A percentile compares a stretch with the other conserved stretches of the same genome.
phyloP scores from a whole-genome alignment of 2,329 filamentous ascomycete species.

The Ophiosphaerella herpotricha region DNA sequence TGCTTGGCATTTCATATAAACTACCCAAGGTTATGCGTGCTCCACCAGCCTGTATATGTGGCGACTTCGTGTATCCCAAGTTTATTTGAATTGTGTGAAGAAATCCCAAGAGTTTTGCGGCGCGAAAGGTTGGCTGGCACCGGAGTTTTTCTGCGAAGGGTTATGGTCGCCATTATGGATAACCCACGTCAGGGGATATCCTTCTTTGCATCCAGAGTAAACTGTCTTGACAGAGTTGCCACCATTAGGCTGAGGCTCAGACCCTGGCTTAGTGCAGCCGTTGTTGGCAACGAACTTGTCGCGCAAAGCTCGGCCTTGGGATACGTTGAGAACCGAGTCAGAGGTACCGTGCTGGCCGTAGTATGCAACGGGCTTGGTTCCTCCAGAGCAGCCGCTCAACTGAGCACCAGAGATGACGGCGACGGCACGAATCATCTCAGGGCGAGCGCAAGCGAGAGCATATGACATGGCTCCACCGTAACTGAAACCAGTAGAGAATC shows the following conservation, averaged over 20 bases:
- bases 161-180: conserved; percentile 18
- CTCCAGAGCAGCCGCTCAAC: conserved; percentile 30
- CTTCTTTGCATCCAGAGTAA: conserved; percentile 29
- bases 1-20: conserved; percentile 1
- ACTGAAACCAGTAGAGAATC: conserved; percentile 50
- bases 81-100: conserved; percentile 24
- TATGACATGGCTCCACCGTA: conserved; percentile 47
- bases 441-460: conserved; percentile 49
- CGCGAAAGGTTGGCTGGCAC: conserved; percentile 16
- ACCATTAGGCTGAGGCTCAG: conserved; percentile 23
- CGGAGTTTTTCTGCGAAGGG: conserved; percentile 20
- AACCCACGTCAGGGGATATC: conserved; percentile 41
- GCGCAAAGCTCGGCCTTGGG: conserved; percentile 39
- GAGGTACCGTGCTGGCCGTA: conserved; percentile 47
- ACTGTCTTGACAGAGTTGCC: conserved; percentile 14
- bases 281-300: conserved; percentile 47
- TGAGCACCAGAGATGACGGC: conserved; percentile 25
- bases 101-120: conserved; percentile 41
- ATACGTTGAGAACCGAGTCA: conserved; percentile 45
- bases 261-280: conserved; percentile 31
- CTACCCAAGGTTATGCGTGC: background rate
- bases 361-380: conserved; percentile 46
- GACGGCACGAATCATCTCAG: conserved; percentile 48
- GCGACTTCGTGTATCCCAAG: background rate
- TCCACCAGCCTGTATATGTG: background rate